Base-by-base conservation (phyloP, 2,329 filamentous ascomycete genomes). In the Epichloe elymi region DNA sequence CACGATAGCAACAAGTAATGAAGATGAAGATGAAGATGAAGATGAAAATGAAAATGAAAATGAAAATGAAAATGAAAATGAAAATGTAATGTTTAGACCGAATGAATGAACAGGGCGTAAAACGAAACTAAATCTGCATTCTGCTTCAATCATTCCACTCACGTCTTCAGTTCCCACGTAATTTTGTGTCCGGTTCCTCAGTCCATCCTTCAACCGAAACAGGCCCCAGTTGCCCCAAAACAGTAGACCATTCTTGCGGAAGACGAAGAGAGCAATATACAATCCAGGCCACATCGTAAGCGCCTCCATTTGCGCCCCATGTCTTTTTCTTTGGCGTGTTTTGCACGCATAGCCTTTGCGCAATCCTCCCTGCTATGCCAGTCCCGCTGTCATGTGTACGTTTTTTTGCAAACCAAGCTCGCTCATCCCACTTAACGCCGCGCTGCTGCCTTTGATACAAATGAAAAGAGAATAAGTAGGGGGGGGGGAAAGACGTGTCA, bases 361-460 rank as follows among this genome's bases (percentile, higher is more conserved):
- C 26, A 30, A 4, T 44, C 4, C 12, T 8, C 11, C 11, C 19
- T 44, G 11, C 20, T 26, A 14, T 44, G 46, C 46, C 37, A 17
- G 36, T 20, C n/a, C 46, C 5, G 33, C 36, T 39, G 19, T 48
- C 46, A 40, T 48, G 46, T 48, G 8, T 30, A 33, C 15, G 1
- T 40, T 7, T 39, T 12, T 40, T 7, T 39, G 26, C 30, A 48
- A 39, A 30, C 14, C 39, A 42, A 41, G 15, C n/a, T 26, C 23
- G 40, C 10, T 30, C 26, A 30, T 43, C 26, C 52, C 45, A 51
- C 39, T 33, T 41, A 56, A 59, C 57, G 57, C 57, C 57, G 52
- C 56, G 57, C 57, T 59, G 51, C 56, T 57, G 54, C 50, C 54
- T 50, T 55, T 52, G 53, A 54, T 50, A 55, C 51, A 54, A 46